Evolutionary conservation across 2,329 filamentous ascomycete species (phyloP).

Genomic region (Microsporum canis): DNA sequence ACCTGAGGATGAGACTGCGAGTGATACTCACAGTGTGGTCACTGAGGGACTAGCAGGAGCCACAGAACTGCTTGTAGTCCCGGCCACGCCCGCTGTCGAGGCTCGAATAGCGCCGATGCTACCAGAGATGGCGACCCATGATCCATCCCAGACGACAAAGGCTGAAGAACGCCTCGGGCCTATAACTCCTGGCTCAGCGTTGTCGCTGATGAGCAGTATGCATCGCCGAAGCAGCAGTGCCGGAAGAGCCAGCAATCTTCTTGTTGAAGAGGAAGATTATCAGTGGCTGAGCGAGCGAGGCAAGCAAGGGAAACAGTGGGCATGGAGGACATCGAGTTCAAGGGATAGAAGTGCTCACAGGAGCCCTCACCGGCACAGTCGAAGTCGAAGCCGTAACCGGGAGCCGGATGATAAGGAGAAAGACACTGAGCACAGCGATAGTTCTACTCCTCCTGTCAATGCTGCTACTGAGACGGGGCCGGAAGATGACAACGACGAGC

Average conservation of each 20-base stretch:
- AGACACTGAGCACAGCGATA: neutral
- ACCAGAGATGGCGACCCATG: neutral
- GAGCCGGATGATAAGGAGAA: neutral
- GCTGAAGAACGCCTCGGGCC: conserved; percentile 5
- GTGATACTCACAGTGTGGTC: conserved; percentile 12
- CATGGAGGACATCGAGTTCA: conserved; percentile 10
- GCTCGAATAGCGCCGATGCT: neutral
- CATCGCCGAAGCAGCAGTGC: conserved; percentile 15
- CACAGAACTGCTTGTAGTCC: conserved; percentile 14
- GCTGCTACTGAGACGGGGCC: neutral
- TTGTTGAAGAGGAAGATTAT: conserved; percentile 21
- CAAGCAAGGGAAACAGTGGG: conserved; percentile 17
- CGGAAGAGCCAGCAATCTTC: conserved; percentile 13
- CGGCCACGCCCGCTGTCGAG: conserved; percentile 13
- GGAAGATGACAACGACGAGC: neutral
- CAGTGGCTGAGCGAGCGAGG: conserved; percentile 18
- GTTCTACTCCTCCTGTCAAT: neutral
- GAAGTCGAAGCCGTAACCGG: neutral
- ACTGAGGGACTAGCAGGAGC: conserved; percentile 16
- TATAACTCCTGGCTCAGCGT: neutral
- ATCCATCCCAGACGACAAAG: neutral
- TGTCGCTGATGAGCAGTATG: conserved; percentile 5
- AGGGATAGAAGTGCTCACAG: neutral
- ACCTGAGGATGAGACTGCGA: conserved; percentile 9
- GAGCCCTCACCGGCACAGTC: neutral